A percentile compares a stretch with the other conserved stretches of the same genome.
These are phyloP conservation scores for Annulohypoxylon truncatum DNA, from an alignment of 2,329 filamentous ascomycete species.

Conservation along the genomic window DNA sequence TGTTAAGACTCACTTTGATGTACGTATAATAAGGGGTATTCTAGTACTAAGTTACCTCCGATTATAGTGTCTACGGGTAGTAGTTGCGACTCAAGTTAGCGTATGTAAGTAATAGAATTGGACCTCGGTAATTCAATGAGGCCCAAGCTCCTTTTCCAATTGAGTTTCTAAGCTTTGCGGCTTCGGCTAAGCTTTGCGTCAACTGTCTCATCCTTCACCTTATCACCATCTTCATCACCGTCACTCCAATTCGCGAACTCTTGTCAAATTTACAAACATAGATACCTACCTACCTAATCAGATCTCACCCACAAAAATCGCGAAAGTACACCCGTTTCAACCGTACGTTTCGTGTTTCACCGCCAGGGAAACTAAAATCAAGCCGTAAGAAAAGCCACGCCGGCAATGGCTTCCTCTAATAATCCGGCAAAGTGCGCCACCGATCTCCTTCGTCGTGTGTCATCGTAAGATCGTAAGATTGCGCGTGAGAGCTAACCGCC, in stretches of 20 bases:
- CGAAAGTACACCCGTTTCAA: neutral
- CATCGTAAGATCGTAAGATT: neutral
- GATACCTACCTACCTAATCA: neutral
- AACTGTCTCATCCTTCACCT: neutral
- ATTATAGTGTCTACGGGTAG: neutral
- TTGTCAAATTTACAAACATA: neutral
- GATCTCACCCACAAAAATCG: neutral
- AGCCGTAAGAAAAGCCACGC: conserved; percentile 8
- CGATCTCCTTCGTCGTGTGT: neutral
- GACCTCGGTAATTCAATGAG: conserved; percentile 22
- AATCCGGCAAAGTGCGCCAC: conserved; percentile 25
- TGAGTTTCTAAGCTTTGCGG: neutral
- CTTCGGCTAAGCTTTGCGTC: neutral
- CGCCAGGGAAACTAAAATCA: neutral
- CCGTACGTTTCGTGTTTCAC: neutral
- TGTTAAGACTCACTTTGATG: neutral
- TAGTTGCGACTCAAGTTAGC: neutral
- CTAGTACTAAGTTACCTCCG: conserved; percentile 1
- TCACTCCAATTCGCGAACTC: neutral
- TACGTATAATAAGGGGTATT: neutral
- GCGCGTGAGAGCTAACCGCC: conserved; percentile 6
- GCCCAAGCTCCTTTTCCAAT: conserved; percentile 21
- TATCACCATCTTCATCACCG: neutral
- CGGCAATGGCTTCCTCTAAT: conserved; percentile 21
- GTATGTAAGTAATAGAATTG: neutral